Evolutionary conservation across 768 basidiomycete genomes (phyloP).

Genomic region (Pulveroboletus sp.): DNA sequence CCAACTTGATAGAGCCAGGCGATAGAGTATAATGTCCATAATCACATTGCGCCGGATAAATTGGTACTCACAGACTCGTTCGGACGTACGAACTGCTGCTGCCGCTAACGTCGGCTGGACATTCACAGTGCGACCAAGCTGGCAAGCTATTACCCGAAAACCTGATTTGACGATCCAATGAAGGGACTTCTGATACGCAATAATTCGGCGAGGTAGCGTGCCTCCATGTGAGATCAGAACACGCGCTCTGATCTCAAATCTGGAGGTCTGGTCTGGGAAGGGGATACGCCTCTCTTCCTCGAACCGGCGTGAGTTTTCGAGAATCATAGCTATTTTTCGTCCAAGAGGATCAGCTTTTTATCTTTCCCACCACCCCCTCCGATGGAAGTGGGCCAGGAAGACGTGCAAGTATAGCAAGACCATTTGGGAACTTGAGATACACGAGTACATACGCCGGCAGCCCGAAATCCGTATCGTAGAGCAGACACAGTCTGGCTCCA

Average conservation of each 20-base stretch:
- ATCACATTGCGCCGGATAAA: slow-evolving; percentile 1
- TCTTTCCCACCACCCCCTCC: too few relatives aligned
- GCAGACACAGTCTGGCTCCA: not conserved
- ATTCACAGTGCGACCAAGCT: too few relatives aligned
- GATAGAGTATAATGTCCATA: slow-evolving; percentile 25
- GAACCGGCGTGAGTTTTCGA: not conserved
- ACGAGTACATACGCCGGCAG: not conserved
- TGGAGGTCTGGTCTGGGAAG: too few relatives aligned
- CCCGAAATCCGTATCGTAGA: not conserved
- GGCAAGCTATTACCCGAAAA: too few relatives aligned
- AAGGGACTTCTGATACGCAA: too few relatives aligned
- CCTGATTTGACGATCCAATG: too few relatives aligned
- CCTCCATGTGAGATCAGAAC: too few relatives aligned
- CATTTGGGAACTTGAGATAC: not conserved
- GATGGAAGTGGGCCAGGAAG: not conserved
- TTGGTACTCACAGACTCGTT: slow-evolving; percentile 3
- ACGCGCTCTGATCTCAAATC: too few relatives aligned
- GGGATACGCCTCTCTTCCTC: too few relatives aligned
- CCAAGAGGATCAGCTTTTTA: not conserved
- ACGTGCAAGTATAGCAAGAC: not conserved
- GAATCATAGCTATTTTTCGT: too few relatives aligned
- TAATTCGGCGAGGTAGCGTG: too few relatives aligned
- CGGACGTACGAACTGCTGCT: not conserved
- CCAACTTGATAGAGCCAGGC: slow-evolving; percentile 38
- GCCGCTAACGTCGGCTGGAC: too few relatives aligned